Base-by-base conservation (phyloP, 495 filamentous ascomycete species). In the Talaromyces liani region DNA sequence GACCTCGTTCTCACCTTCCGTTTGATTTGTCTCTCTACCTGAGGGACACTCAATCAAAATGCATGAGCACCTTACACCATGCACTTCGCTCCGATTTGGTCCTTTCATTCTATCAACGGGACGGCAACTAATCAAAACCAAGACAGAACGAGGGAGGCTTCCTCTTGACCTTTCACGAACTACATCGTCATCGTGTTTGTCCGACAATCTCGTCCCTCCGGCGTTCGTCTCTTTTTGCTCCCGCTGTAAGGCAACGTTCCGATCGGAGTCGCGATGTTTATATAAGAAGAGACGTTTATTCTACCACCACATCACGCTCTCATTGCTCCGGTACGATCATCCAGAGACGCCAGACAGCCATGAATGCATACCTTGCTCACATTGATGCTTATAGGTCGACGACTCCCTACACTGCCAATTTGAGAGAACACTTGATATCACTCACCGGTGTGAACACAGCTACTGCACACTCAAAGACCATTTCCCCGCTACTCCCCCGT, bases 231-330 rank as follows among this genome's bases (percentile, higher is more conserved):
- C 24, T 25, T 12, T 14, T 29, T 20, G 29, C 45, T 49, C 45
- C n/a, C 18, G 51, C 22, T 29, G 51, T 27, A 5, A 55, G 51
- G 51, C 51, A 16, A 58, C 27, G 27, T 36, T 58, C 22, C 7
- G 27, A n/a, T 58, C 27, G 12, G 31, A 36, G 18, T 36, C 56
- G 56, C 56, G 16, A 58, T 58, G 56, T 58, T 36, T 36, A 58
- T 58, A 58, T 58, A 58, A 22, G 31, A 34, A 36, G n/a, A 58
- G 12, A 18, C 56, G 29, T 27, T 4, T 29, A n/a, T 56, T 25
- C 24, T 29, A 29, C 6, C 27, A 4, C 22, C 53, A 27, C 53
- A 56, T 29, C 53, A 56, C 53, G 22, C 53, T 29, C 27, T 56
- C 53, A 25, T 27, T 56, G 10, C 22, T 29, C 22, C 9, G 53